These are phyloP conservation scores for Xylaria venustula DNA, from an alignment of 495 filamentous ascomycete species.

Conservation along the genomic window DNA sequence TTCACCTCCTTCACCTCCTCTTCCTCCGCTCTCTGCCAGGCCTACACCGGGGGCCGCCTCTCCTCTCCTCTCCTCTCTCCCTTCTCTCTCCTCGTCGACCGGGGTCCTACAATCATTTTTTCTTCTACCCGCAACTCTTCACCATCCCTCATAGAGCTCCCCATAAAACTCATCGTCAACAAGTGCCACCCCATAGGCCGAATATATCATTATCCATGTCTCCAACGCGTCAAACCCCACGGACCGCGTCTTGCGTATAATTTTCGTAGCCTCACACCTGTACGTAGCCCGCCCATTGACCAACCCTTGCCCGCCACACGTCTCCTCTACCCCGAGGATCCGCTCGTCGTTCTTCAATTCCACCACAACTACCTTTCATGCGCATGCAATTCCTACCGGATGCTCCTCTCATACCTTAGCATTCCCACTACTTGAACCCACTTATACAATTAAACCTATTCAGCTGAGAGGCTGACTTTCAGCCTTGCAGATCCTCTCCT, in stretches of 20 bases:
- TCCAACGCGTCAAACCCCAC: constrained; percentile 12
- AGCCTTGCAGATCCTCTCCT: constrained; percentile 29
- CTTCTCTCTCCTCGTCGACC: constrained; percentile 7
- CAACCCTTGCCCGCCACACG: too few species aligned
- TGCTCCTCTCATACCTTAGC: background rate
- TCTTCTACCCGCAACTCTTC: background rate
- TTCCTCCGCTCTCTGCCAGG: constrained; percentile 12
- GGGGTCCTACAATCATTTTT: constrained; percentile 17
- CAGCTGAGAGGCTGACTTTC: constrained; percentile 36
- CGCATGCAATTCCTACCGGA: background rate
- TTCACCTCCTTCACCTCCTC: constrained; percentile 17
- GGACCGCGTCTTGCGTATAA: constrained; percentile 17
- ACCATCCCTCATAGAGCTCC: too few species aligned
- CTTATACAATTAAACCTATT: constrained; percentile 12
- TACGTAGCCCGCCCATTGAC: constrained; percentile 5
- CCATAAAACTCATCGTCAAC: background rate
- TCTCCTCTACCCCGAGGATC: too few species aligned
- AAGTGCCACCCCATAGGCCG: constrained; percentile 2
- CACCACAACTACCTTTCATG: background rate
- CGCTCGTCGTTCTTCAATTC: background rate
- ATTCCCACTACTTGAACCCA: background rate
- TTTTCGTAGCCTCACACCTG: constrained; percentile 2
- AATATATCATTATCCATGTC: background rate
- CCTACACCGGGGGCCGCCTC: constrained; percentile 17
- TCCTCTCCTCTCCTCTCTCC: constrained; percentile 13